Conservation (phyloP, 805 yeast species). For the Lipomyces yamadae region DNA sequence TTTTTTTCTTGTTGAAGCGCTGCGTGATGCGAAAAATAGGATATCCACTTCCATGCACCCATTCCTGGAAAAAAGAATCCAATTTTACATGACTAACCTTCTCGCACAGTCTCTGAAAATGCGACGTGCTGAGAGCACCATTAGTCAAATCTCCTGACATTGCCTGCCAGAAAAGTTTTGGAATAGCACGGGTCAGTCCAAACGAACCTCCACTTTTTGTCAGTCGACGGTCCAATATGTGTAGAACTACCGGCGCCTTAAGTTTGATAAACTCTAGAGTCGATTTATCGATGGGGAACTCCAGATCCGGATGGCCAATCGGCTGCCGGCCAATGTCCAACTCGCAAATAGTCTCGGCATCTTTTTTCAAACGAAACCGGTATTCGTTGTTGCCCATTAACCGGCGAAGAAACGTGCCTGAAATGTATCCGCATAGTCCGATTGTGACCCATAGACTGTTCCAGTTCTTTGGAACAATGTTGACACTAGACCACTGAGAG, state of each 20-base stretch:
- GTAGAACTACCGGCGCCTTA: constrained; percentile 84
- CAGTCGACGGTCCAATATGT: constrained; percentile 87
- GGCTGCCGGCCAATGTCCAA: constrained; percentile 82
- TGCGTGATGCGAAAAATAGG: constrained; percentile 90
- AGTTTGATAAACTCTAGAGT: constrained; percentile 73
- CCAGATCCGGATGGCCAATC: constrained; percentile 68
- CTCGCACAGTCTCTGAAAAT: constrained; percentile 93
- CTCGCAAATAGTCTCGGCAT: constrained; percentile 68
- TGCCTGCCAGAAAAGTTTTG: constrained; percentile 88
- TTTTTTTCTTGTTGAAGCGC: constrained; percentile 88
- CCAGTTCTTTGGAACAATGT: constrained; percentile 77
- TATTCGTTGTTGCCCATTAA: constrained; percentile 86
- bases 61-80: constrained; percentile 84
- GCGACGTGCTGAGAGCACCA: constrained; percentile 76
- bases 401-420: constrained; percentile 66
- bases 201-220: constrained; percentile 94
- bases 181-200: constrained; percentile 88
- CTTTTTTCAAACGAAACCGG: constrained; percentile 67
- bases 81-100: constrained; percentile 86
- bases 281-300: constrained; percentile 64
- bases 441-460: constrained; percentile 88
- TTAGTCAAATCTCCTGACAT: constrained; percentile 91
- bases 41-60: constrained; percentile 89
- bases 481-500: constrained; percentile 91
- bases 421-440: constrained; percentile 86